Base-by-base conservation (phyloP, 331 rosid genomes). In the Pyrus hybrid region DNA sequence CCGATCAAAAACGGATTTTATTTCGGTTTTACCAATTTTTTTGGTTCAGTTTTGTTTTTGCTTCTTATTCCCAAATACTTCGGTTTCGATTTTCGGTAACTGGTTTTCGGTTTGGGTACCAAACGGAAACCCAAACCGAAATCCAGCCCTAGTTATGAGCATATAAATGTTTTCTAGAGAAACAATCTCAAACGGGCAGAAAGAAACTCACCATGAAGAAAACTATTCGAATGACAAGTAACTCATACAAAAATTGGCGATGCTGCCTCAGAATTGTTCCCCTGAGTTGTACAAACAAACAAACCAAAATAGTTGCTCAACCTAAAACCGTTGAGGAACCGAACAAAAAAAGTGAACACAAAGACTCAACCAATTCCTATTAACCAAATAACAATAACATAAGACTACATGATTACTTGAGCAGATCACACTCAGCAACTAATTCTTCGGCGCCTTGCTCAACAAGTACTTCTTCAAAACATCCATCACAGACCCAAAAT, bases 401-500 rank as follows among this genome's bases (percentile, higher is more conserved):
- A 23, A n/a, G 62, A 21, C 26, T 13, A 26, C 75, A 76, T 22
- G 47, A 73, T 67, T 76, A 60, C 63, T 53, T 20, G 63, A 51
- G 43, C 51, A 32, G 16, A 56, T 1, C 75, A 71, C 47, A 54
- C 66, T 21, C 32, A 51, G 51, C 35, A 17, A 68, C 89, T 83
- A 88, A 74, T 84, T 41, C 17, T 65, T 76, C 69, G 64, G 86
- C 16, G 35, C 64, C 76, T 91, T 88, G 29, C 90, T 91, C 87
- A 86, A 82, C 82, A 90, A 82, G 57, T 91, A 89, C 79, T 80
- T 89, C 78, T 82, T 83, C 91, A 91, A 86, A 61, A 91, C 97
- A 86, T 89, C 95, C 97, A 89, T 91, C 62, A 89, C 95, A 0
- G 91, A 83, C 29, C 93, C 97, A 58, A 86, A 91, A 47, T 91